These are phyloP conservation scores for Linum lewisii DNA, from an alignment of 345 rosid genomes.

Conservation along the genomic window DNA sequence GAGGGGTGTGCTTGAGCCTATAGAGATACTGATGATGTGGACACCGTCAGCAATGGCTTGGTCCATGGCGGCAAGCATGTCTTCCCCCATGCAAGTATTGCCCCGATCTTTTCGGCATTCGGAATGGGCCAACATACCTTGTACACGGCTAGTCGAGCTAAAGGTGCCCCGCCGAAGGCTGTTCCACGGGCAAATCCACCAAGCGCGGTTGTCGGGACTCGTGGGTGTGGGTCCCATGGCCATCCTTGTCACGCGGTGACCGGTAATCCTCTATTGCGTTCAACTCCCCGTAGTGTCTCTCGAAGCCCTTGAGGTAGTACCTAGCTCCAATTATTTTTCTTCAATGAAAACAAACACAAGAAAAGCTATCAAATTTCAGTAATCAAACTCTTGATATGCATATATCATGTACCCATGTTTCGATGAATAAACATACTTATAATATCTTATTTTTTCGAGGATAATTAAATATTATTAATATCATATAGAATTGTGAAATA, in stretches of 20 bases:
- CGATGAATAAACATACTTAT: too few species aligned
- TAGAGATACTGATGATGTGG: slow-evolving; percentile 56
- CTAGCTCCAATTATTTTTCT: slow-evolving; percentile 85
- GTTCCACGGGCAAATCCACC: slow-evolving; percentile 69
- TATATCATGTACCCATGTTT: too few species aligned
- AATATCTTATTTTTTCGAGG: too few species aligned
- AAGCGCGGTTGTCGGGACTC: slow-evolving; percentile 42
- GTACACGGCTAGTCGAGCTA: slow-evolving; percentile 70
- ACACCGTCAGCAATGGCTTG: slow-evolving; percentile 79
- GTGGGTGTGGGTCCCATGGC: slow-evolving; percentile 75
- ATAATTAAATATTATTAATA: too few species aligned
- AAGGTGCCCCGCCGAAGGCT: slow-evolving; percentile 67
- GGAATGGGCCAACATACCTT: slow-evolving; percentile 85
- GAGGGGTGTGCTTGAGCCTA: slow-evolving; percentile 19
- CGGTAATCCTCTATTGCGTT: slow-evolving; percentile 46
- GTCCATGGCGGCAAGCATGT: slow-evolving; percentile 79
- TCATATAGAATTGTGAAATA: too few species aligned
- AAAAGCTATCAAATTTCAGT: not conserved
- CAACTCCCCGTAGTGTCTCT: slow-evolving; percentile 27
- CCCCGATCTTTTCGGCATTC: slow-evolving; percentile 28
- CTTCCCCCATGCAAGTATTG: slow-evolving; percentile 46
- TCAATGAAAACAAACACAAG: not conserved
- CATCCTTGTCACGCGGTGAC: slow-evolving; percentile 66
- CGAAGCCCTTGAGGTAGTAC: slow-evolving; percentile 53
- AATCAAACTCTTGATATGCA: too few species aligned